phyloP scores from a whole-genome alignment of 75 land plant genomes.

The Sequoia sempervirens region DNA sequence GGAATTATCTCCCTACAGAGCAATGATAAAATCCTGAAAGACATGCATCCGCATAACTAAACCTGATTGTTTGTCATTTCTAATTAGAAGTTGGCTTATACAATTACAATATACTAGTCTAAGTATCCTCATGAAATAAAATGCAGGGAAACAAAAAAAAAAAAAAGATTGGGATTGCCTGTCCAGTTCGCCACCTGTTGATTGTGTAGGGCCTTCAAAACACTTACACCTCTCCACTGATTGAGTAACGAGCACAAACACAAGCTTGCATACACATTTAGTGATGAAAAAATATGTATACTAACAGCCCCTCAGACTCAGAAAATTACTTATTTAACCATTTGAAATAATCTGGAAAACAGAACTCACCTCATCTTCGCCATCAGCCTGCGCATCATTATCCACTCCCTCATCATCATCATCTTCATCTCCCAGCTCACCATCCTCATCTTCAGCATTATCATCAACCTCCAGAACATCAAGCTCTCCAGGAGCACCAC shows the following conservation, averaged over 20 bases:
- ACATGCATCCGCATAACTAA: not conserved
- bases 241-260: not conserved
- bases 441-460: slow-evolving; percentile 17
- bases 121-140: not conserved
- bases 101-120: not conserved
- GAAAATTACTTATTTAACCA: not conserved
- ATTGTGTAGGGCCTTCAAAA: not conserved
- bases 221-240: not conserved
- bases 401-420: slow-evolving; percentile 17
- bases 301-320: not conserved
- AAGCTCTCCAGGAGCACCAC: slow-evolving; percentile 22
- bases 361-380: slow-evolving; percentile 12
- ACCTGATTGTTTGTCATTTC: not conserved
- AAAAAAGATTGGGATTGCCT: not conserved
- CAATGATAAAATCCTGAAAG: not conserved
- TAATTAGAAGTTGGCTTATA: not conserved
- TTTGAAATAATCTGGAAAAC: not conserved
- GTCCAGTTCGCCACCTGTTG: not conserved
- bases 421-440: slow-evolving; percentile 21
- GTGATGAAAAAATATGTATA: not conserved
- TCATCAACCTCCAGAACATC: slow-evolving; percentile 23
- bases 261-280: not conserved
- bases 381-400: slow-evolving; percentile 12
- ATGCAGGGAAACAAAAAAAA: not conserved
- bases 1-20: not conserved